Evolutionary conservation across 768 basidiomycete genomes (phyloP).

Genomic region (Trichaptum fuscoviolaceum): DNA sequence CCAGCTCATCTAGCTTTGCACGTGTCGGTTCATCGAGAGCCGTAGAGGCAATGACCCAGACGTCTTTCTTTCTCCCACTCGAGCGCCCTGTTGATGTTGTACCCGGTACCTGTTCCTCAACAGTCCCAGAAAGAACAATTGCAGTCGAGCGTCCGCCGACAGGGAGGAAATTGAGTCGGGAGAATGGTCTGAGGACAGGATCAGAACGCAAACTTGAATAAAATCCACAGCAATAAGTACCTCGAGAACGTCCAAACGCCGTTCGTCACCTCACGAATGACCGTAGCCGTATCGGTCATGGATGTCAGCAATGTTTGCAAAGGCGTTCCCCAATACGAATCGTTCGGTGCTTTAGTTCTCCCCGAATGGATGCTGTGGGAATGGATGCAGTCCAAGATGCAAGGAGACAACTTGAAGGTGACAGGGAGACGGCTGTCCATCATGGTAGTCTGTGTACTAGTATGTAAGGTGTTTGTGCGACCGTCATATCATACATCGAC

Average conservation of each 20-base stretch:
- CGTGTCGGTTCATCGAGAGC: slow-evolving; percentile 65
- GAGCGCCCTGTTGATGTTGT: background rate
- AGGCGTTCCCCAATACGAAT: too few relatives aligned
- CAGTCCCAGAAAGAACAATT: slow-evolving; percentile 47
- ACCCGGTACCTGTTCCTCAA: background rate
- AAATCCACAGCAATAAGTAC: slow-evolving; percentile 26
- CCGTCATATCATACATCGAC: background rate
- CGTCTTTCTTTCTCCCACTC: slow-evolving; percentile 35
- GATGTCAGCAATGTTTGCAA: background rate
- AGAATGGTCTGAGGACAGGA: slow-evolving; percentile 48
- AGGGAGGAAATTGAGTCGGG: slow-evolving; percentile 60
- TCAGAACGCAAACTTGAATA: slow-evolving; percentile 7
- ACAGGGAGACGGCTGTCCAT: background rate
- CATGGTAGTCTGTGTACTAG: too few relatives aligned
- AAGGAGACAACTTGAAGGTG: background rate
- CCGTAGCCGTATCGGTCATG: slow-evolving; percentile 21
- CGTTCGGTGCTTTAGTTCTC: background rate
- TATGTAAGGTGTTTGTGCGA: background rate
- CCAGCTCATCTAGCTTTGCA: slow-evolving; percentile 52
- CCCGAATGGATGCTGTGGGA: background rate
- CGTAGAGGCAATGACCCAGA: slow-evolving; percentile 83
- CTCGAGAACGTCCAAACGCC: slow-evolving; percentile 64
- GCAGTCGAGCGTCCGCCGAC: slow-evolving; percentile 84
- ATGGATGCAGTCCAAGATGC: background rate
- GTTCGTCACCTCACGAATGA: slow-evolving; percentile 42